These are phyloP conservation scores for Neurospora sp. DNA, from an alignment of 495 filamentous ascomycete species.

Conservation along the genomic window DNA sequence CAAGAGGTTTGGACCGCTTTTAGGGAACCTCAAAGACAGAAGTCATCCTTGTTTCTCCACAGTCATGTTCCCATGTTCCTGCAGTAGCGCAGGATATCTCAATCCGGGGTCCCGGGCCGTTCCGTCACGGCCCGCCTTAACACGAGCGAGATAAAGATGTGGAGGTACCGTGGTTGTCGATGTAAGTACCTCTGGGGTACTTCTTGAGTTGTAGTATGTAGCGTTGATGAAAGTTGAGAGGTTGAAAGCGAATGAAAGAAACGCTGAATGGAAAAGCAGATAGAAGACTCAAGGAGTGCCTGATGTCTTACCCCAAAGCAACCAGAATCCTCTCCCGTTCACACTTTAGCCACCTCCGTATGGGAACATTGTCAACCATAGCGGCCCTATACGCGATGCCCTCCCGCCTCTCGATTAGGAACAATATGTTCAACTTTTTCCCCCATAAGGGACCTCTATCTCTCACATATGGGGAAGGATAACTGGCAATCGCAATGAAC, in stretches of 20 bases:
- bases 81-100: background rate
- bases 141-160: background rate
- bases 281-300: too few relatives aligned
- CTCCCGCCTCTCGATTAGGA: background rate
- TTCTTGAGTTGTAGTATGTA: background rate
- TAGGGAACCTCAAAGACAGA: too few relatives aligned
- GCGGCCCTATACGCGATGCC: background rate
- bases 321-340: background rate
- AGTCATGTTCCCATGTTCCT: background rate
- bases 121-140: background rate
- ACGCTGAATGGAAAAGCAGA: too few relatives aligned
- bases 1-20: too few relatives aligned
- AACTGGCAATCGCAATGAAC: background rate
- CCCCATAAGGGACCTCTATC: too few relatives aligned
- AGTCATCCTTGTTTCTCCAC: too few relatives aligned
- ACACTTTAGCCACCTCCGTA: background rate
- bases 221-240: background rate
- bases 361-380: rapidly evolving
- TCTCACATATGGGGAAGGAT: background rate
- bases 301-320: background rate
- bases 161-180: background rate
- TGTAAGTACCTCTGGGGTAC: background rate
- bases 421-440: background rate
- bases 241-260: background rate
- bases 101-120: background rate